Evolutionary conservation across 2,329 filamentous ascomycete species (phyloP).

Genomic region (Neobulgaria alba): DNA sequence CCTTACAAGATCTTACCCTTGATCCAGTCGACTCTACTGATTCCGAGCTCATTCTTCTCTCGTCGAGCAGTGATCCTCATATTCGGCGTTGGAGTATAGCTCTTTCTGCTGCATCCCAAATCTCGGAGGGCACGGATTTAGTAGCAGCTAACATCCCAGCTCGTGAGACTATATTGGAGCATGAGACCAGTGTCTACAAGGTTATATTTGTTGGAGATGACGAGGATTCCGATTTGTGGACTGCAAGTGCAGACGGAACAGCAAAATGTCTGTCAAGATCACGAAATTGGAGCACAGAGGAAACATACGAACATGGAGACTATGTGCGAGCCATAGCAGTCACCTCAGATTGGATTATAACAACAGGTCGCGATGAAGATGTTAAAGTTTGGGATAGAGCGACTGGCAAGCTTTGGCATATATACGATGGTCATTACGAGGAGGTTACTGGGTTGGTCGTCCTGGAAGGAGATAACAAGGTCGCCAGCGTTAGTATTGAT

Average conservation of each 20-base stretch:
- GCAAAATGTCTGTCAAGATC: constrained; percentile 68
- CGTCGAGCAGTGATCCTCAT: constrained; percentile 70
- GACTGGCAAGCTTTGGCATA: constrained; percentile 64
- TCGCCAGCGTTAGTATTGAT: constrained; percentile 85
- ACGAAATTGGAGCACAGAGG: constrained; percentile 61
- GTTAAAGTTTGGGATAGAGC: constrained; percentile 79
- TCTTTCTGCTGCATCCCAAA: constrained; percentile 43
- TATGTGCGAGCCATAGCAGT: constrained; percentile 80
- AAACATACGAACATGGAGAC: constrained; percentile 71
- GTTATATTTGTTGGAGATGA: constrained; percentile 61
- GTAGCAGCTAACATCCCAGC: constrained; percentile 23
- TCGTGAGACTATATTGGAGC: constrained; percentile 56
- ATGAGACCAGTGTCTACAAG: constrained; percentile 86
- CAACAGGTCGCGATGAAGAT: constrained; percentile 84
- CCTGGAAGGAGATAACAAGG: constrained; percentile 40
- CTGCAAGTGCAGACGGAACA: constrained; percentile 83
- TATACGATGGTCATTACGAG: constrained; percentile 79
- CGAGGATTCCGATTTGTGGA: constrained; percentile 69
- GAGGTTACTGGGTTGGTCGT: constrained; percentile 78
- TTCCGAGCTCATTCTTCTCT: constrained; percentile 54
- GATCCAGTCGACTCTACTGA: constrained; percentile 54
- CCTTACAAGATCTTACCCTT: constrained; percentile 69
- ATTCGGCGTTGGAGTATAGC: constrained; percentile 70
- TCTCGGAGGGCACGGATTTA: constrained; percentile 33
- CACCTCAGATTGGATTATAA: constrained; percentile 70